phyloP scores from a whole-genome alignment of 2,329 filamentous ascomycete genomes.

The Ophiostoma populinum region DNA sequence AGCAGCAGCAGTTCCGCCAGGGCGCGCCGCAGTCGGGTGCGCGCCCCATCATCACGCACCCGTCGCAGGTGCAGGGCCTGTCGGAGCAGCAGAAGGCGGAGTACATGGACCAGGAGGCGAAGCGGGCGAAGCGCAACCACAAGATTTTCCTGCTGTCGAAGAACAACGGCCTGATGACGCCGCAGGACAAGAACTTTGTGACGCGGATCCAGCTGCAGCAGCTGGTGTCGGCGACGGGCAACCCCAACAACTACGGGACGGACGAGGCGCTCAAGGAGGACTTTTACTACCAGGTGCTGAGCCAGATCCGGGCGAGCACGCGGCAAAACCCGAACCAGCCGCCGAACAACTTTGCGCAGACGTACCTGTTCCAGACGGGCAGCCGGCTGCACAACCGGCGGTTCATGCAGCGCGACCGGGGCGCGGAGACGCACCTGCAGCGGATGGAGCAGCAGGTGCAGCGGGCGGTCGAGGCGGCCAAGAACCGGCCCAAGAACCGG shows the following conservation, averaged over 20 bases:
- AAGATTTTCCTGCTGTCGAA: constrained; percentile 90
- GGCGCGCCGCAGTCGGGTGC: not conserved
- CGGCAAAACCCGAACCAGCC: constrained; percentile 86
- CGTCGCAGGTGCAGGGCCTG: constrained; percentile 58
- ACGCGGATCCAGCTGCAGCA: constrained; percentile 96
- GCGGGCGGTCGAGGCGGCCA: constrained; percentile 88
- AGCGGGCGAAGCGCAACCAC: constrained; percentile 90
- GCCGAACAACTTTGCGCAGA: constrained; percentile 90
- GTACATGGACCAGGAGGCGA: constrained; percentile 80
- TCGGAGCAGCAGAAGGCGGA: constrained; percentile 70
- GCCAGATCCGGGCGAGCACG: constrained; percentile 77
- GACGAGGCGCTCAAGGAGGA: constrained; percentile 78
- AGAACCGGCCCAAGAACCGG: constrained; percentile 94
- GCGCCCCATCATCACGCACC: constrained; percentile 35
- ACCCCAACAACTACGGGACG: constrained; percentile 59
- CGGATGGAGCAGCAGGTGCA: constrained; percentile 99
- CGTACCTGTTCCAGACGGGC: constrained; percentile 90
- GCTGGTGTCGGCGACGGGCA: constrained; percentile 80
- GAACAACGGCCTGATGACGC: constrained; percentile 96
- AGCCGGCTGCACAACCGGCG: constrained; percentile 59
- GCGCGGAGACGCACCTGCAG: constrained; percentile 92
- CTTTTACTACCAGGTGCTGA: constrained; percentile 97
- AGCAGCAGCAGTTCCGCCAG: constrained; percentile 12
- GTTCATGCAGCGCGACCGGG: constrained; percentile 47
- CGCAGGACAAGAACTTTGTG: constrained; percentile 98